Percentiles rank a stretch among this genome's conserved stretches.
phyloP scores from a whole-genome alignment of 495 filamentous ascomycete genomes.

The Mycothermus thermophilus region DNA sequence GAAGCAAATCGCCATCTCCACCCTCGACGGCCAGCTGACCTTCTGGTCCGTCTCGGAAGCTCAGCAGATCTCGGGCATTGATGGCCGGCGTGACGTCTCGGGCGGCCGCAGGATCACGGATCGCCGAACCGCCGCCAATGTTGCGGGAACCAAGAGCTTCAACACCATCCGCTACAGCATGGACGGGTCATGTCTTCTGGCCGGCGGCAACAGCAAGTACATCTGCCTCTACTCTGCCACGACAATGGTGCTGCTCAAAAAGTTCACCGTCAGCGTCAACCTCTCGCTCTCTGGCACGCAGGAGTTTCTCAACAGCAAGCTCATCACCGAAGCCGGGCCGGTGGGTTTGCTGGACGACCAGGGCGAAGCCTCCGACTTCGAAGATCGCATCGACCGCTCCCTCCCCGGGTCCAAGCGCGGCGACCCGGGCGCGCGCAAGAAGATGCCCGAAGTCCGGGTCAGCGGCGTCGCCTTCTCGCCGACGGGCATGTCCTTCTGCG shows the following conservation, averaged over 20 bases:
- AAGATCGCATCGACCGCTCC: conserved; percentile 67
- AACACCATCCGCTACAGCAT: conserved; percentile 76
- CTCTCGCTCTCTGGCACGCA: conserved; percentile 88
- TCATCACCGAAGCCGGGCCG: conserved; percentile 83
- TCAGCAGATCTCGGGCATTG: conserved; percentile 64
- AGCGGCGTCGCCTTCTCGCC: conserved; percentile 76
- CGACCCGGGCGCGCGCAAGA: conserved; percentile 63
- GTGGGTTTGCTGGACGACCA: conserved; percentile 67
- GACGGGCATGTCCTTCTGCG: conserved; percentile 79
- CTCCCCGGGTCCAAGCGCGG: conserved; percentile 80
- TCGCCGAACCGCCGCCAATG: conserved; percentile 79
- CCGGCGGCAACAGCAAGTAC: conserved; percentile 90
- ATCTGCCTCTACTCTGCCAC: conserved; percentile 89
- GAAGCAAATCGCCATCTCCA: conserved; percentile 78
- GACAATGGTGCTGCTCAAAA: conserved; percentile 81
- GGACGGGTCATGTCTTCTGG: conserved; percentile 80
- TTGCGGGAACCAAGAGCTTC: conserved; percentile 78
- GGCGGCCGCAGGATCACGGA: conserved; percentile 80
- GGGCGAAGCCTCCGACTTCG: conserved; percentile 78
- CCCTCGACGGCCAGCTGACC: conserved; percentile 81
- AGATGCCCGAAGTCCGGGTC: conserved; percentile 73
- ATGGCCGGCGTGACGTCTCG: conserved; percentile 82
- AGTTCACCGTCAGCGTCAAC: conserved; percentile 88
- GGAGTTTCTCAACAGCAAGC: conserved; percentile 84
- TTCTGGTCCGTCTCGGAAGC: conserved; percentile 91